Evolutionary conservation across 1,139 yeast species (phyloP).

Genomic region (Yamadazyma diddensiae): DNA sequence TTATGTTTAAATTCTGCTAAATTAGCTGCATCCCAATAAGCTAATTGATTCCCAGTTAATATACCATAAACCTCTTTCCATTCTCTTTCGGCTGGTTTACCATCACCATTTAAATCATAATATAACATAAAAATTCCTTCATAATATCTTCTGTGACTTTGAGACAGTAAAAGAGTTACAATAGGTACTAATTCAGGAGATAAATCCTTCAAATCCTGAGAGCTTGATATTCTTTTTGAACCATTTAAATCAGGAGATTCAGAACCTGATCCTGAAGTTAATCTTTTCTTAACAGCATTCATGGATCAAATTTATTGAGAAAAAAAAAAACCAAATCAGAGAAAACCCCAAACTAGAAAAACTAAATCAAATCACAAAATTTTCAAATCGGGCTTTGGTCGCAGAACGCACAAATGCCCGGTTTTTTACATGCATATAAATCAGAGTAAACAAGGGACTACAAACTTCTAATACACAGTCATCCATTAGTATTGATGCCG

Average conservation of each 20-base stretch:
- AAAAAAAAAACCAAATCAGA: too few relatives aligned
- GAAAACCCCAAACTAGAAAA: too few relatives aligned
- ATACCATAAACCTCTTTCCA: slow-evolving; percentile 96
- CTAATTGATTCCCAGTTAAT: slow-evolving; percentile 83
- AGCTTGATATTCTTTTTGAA: slow-evolving; percentile 7
- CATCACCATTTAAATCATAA: slow-evolving; percentile 76
- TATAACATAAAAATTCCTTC: slow-evolving; percentile 75
- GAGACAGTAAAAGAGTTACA: slow-evolving; percentile 69
- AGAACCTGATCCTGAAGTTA: slow-evolving; percentile 17
- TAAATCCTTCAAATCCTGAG: slow-evolving; percentile 22
- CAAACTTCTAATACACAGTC: too few relatives aligned
- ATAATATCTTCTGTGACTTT: slow-evolving; percentile 66
- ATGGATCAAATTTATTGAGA: slow-evolving; percentile 8
- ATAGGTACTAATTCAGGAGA: slow-evolving; percentile 77
- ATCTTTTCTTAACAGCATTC: slow-evolving; percentile 22
- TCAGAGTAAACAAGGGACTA: too few relatives aligned
- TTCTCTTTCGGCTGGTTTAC: slow-evolving; percentile 74
- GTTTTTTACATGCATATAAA: too few relatives aligned
- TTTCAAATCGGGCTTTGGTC: too few relatives aligned
- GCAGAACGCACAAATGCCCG: too few relatives aligned
- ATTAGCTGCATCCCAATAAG: slow-evolving; percentile 87
- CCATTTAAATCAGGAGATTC: slow-evolving; percentile 12
- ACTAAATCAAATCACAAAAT: too few relatives aligned
- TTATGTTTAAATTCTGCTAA: slow-evolving; percentile 51
- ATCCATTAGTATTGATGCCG: too few relatives aligned